Conservation (phyloP, 495 filamentous ascomycete species). For the Neurospora sp. region DNA sequence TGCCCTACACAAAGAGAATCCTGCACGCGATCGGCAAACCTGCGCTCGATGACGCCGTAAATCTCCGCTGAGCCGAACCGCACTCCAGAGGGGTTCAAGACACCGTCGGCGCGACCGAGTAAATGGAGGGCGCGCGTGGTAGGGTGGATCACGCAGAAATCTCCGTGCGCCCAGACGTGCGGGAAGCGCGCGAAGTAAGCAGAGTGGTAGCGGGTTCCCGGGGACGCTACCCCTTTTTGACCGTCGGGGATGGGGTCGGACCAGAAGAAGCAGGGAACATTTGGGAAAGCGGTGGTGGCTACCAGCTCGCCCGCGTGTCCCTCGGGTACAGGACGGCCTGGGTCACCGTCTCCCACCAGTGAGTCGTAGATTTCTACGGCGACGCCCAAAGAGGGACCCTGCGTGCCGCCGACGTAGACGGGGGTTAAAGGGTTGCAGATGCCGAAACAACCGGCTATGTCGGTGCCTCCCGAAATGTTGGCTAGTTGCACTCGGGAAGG, state of each 20-base stretch:
- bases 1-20: conserved; percentile 73
- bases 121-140: conserved; percentile 50
- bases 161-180: conserved; percentile 72
- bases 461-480: conserved; percentile 72
- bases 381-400: conserved; percentile 53
- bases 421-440: conserved; percentile 58
- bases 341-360: conserved; percentile 38
- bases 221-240: conserved; percentile 10
- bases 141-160: conserved; percentile 65
- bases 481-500: conserved; percentile 49
- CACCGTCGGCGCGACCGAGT: conserved; percentile 82
- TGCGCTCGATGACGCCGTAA: conserved; percentile 59
- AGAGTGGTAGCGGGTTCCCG: conserved; percentile 50
- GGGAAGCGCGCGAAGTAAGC: conserved; percentile 66
- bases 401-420: conserved; percentile 61
- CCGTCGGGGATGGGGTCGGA: conserved; percentile 38
- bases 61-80: conserved; percentile 81
- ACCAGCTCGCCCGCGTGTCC: conserved; percentile 68
- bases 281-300: conserved; percentile 57
- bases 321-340: conserved; percentile 40
- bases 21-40: conserved; percentile 48
- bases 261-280: conserved; percentile 65
- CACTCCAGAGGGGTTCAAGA: conserved; percentile 80
- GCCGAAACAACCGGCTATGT: conserved; percentile 64
- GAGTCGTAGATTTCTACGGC: conserved; percentile 61